Evolutionary conservation across 331 rosid genomes (phyloP), one percentile per base, ranked within the genome.

Genomic region (Quercus phellos): DNA sequence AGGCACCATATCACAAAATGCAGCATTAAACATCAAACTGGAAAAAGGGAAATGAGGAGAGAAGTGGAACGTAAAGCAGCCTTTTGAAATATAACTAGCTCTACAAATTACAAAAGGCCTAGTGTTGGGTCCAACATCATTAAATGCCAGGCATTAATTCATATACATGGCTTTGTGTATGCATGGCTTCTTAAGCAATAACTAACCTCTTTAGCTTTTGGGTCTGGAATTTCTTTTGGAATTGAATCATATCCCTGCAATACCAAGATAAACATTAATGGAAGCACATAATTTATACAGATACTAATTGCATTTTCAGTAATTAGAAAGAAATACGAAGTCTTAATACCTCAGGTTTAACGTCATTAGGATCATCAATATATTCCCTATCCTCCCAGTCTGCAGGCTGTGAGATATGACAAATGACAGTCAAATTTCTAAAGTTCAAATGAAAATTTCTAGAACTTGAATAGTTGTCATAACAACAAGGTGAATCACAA

Each of bases 321-420:
- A 74, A 56, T 58, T 32, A 26, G 67, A 16, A 59, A 55, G 58
- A 56, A 69, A 29, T 12, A 3, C 55, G 12, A 72, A 68, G 19
- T 19, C 64, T 76, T 6, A 71, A 66, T 79, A 92, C 97, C 96
- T 84, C 90, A 1, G 96, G 94, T 72, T 92, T 92, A 77, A 79
- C 76, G 43, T 70, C 83, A 27, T 90, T 74, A 53, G 90, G 90
- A 70, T 90, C 96, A 8, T 90, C 89, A 64, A 90, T 89, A 77
- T 88, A 92, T 70, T 92, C 97, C 74, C 86, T 85, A 1, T 85
- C 92, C 14, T 92, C 96, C 96, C 97, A 92, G 76, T 90, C 92
- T 27, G 85, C 90, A 80, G 94, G 97, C 97, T 90, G 88, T 56
- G 26, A 76, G 66, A 69, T 29, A 54, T 43, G 18, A 71, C 55